phyloP scores from a whole-genome alignment of 2,329 filamentous ascomycete species.

The Xylariaceae sp. region DNA sequence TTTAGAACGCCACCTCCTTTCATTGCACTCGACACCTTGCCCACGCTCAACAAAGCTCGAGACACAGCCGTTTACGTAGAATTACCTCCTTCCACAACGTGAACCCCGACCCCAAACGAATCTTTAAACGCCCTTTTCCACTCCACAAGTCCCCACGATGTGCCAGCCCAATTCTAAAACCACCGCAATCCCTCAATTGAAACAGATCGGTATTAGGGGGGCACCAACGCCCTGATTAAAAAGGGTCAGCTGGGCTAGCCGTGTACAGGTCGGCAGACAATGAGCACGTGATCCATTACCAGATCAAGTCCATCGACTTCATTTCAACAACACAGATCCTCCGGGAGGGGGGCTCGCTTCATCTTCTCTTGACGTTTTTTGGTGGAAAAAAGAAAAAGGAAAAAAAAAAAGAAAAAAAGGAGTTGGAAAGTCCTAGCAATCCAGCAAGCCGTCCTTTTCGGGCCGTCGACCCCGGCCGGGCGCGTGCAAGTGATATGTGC shows the following conservation, averaged over 20 bases:
- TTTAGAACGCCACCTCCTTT: neutral
- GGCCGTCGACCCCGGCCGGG: conserved; percentile 22
- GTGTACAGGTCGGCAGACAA: neutral
- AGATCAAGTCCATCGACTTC: neutral
- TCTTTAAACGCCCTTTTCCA: neutral
- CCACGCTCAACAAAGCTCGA: neutral
- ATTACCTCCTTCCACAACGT: neutral
- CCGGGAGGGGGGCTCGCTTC: no score
- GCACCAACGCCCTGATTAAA: no score
- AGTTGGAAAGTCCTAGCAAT: neutral
- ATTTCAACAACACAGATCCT: no score
- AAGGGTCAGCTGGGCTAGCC: no score
- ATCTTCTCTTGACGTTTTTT: no score
- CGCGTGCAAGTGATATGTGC: conserved; percentile 27
- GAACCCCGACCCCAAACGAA: neutral
- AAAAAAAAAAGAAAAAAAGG: neutral
- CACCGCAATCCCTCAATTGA: no score
- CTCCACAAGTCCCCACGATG: neutral
- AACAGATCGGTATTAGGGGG: no score
- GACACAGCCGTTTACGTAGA: neutral
- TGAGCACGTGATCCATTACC: neutral
- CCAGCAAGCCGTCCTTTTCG: conserved; percentile 5
- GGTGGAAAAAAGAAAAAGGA: neutral
- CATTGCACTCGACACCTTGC: neutral
- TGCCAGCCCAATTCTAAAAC: no score